These are phyloP conservation scores for Oidium heveae DNA, from an alignment of 2,329 filamentous ascomycete species.

Conservation along the genomic window DNA sequence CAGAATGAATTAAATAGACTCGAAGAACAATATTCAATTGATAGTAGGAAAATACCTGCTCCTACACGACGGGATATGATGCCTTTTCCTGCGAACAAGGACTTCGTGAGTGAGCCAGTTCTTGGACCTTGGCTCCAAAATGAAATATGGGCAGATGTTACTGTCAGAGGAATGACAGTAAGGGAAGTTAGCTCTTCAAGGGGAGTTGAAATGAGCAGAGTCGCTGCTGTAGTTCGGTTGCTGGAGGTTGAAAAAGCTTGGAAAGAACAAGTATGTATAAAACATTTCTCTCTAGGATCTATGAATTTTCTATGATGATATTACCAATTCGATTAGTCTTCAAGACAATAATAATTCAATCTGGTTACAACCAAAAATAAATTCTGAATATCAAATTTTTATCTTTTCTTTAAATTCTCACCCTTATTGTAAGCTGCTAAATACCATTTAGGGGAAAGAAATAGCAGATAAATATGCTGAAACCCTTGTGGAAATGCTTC, in stretches of 20 bases:
- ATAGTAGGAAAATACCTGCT: conserved; percentile 4
- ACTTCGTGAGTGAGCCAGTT: conserved; percentile 34
- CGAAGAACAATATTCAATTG: conserved; percentile 1
- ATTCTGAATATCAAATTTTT: background rate
- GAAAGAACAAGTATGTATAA: conserved; percentile 31
- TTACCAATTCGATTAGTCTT: conserved; percentile 94
- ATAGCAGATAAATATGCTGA: conserved; percentile 53
- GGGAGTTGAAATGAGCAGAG: conserved; percentile 40
- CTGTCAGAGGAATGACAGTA: conserved; percentile 28
- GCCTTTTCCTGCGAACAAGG: conserved; percentile 35
- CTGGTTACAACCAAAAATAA: conserved; percentile 53
- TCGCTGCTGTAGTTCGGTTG: conserved; percentile 42
- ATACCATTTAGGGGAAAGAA: conserved; percentile 37
- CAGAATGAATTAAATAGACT: background rate
- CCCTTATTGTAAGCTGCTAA: conserved; percentile 1
- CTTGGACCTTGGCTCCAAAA: conserved; percentile 39
- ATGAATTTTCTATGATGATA: conserved; percentile 32
- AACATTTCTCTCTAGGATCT: conserved; percentile 6
- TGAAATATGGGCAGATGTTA: conserved; percentile 34
- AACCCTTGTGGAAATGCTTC: conserved; percentile 60
- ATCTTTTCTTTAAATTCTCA: background rate
- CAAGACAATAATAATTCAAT: conserved; percentile 45
- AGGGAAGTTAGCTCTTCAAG: conserved; percentile 36
- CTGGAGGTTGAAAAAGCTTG: conserved; percentile 44
- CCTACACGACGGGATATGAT: conserved; percentile 7